Evolutionary conservation across 495 filamentous ascomycete species (phyloP), one percentile per base, ranked within the genome.

Genomic region (Lepidopterella palustris): DNA sequence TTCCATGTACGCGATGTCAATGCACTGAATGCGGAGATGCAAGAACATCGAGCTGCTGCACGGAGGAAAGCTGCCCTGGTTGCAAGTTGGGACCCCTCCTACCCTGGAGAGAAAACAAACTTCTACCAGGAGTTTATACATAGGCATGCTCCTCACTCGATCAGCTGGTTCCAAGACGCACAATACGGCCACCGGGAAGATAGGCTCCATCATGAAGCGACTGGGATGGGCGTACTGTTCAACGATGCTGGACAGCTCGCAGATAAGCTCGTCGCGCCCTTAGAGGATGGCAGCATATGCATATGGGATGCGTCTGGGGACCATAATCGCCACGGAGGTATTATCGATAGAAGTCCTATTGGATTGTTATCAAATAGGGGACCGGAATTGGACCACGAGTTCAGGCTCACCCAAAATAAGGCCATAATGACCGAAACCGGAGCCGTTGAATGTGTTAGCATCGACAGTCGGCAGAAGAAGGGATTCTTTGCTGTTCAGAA

Each of bases 61-160:
- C 71, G 64, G 9, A 72, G 76, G 58, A 75, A 77, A 56, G 72
- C 67, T 67, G 80, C 78, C 73, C 82, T 74, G 60, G 80, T 87
- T 52, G 84, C 83, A 4, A 88, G 87, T 61, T 95, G 90, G 90
- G 90, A 96, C 61, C 88, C 89, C 1, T 81, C 82, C 4, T 87
- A 86, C 58, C 83, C 86, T 13, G 73, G 75, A 11, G 86, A 89
- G 69, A 74, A 75, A 35, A 76, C 88, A 13, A 81, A 88, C 52
- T 96, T 89, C 85, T 96, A 95, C 64, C 82, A 86, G 52, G 91
- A 96, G 72, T 96, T 88, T 70, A 87, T 92, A 61, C 88, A 90
- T 25, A 79, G 90, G 23, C 80, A 93, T 74, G 90, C 82, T 0
- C 85, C 88, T 0, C 79, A 90, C 27, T 80, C 78, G 5, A 73